These are phyloP conservation scores for Agrostemma githago DNA, from an alignment of 148 eudicot species.

Conservation along the genomic window DNA sequence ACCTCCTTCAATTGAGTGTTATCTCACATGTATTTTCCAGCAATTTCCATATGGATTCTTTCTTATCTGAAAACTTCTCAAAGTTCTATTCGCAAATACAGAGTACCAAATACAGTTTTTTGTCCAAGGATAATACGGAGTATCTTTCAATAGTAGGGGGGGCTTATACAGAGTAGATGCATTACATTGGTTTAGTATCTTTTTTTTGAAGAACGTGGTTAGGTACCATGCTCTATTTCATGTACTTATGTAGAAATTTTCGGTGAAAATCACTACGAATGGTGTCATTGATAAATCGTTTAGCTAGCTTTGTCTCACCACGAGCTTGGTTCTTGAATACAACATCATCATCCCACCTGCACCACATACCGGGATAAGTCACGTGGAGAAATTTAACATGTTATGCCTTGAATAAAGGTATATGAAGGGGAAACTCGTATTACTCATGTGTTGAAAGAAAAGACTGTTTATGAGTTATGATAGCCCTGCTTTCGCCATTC, in stretches of 20 bases:
- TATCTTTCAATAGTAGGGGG: no score
- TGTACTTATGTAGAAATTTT: conserved; percentile 90
- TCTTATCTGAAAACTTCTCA: no score
- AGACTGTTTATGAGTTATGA: no score
- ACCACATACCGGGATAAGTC: background rate
- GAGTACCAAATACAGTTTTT: no score
- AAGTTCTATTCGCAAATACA: no score
- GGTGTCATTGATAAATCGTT: conserved; percentile 96
- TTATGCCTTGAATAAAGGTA: background rate
- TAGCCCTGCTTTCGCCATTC: no score
- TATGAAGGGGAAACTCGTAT: no score
- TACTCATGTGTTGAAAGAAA: background rate
- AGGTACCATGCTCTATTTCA: conserved; percentile 45
- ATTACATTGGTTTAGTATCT: background rate
- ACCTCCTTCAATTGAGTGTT: no score
- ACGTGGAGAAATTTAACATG: background rate
- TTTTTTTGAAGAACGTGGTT: background rate
- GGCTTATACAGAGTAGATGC: background rate
- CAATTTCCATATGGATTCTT: no score
- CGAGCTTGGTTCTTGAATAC: conserved; percentile 99
- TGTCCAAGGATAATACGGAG: no score
- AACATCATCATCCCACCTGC: conserved; percentile 99
- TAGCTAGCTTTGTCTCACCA: conserved; percentile 78
- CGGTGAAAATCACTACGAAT: conserved; percentile 89
- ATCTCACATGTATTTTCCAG: no score